Evolutionary conservation across 305 asterid genomes (phyloP), one percentile per base, ranked within the genome.

Genomic region (Fraxinus velutina): DNA sequence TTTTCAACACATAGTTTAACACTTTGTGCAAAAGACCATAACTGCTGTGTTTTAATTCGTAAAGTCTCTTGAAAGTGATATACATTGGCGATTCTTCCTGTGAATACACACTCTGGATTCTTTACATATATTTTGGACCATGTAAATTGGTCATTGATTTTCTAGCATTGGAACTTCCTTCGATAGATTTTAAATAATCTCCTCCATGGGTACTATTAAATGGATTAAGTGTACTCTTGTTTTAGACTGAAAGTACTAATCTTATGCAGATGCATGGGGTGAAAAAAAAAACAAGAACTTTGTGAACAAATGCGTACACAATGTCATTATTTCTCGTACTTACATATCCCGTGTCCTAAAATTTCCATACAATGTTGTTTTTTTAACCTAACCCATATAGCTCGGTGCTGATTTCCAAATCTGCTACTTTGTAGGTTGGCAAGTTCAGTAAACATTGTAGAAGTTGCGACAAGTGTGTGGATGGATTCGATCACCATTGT

Each of bases 401-500:
- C 79, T 30, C 77, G 21, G 72, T 77, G 78, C 70, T 86, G 80
- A 76, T 79, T 21, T 47, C 72, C 83, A 33, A 71, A 2, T 79
- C 55, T 85, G 36, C 55, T 79, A 83, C 70, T 77, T 76, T 81
- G 7, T 80, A 90, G 99, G 98, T 96, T 73, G 90, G 98, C 85
- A 92, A 91, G 90, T 94, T 90, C 87, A 96, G 99, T 89, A 96
- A 96, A 90, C 99, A 96, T 82, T 96, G 99, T 84, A 89, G 99
- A 91, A 96, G 99, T 82, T 96, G 99, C 83, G 99, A 96, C 89
- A 96, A 96, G 90, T 96, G 99, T 77, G 98, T 96, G 57, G 99
- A 96, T 86, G 99, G 95, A 88, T 96, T 96, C 83, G 99, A 96
- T 90, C 99, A 96, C 89, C 99, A 96, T 84, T 96, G 99, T 78